Percentiles rank a stretch among this genome's conserved stretches.
Evolutionary conservation across 805 yeast species (phyloP).

Genomic region (Spathaspora arborariae): DNA sequence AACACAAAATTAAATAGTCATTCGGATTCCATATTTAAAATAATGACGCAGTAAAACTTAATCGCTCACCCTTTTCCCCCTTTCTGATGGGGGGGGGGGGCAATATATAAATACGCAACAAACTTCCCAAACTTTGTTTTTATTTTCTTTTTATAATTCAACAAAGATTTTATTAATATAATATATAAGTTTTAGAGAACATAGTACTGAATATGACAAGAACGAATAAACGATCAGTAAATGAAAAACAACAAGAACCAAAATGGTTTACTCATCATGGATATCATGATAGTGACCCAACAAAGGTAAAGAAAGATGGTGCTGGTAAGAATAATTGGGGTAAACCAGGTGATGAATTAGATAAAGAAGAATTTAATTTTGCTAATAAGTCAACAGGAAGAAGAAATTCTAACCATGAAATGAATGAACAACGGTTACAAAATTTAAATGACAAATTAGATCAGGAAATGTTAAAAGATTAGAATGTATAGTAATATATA

Average conservation of each 20-base stretch:
- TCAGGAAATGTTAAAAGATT: slow-evolving; percentile 6
- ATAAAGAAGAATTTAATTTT: slow-evolving; percentile 48
- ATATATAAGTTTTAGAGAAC: background rate
- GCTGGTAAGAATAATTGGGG: slow-evolving; percentile 92
- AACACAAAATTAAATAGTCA: background rate
- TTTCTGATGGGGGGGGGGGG: too few relatives aligned
- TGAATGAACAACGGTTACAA: slow-evolving; percentile 26
- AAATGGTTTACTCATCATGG: slow-evolving; percentile 82
- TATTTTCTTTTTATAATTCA: background rate
- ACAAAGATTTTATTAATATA: background rate
- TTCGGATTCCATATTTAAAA: background rate
- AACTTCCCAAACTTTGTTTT: background rate
- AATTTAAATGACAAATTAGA: slow-evolving; percentile 20
- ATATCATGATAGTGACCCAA: slow-evolving; percentile 63
- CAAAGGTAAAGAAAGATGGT: slow-evolving; percentile 76
- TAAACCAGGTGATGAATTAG: slow-evolving; percentile 69
- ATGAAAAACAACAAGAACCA: slow-evolving; percentile 60
- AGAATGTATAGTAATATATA: background rate
- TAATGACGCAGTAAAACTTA: background rate
- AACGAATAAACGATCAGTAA: slow-evolving; percentile 70
- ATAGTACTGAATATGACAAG: slow-evolving; percentile 51
- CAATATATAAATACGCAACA: background rate
- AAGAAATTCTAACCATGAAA: slow-evolving; percentile 39
- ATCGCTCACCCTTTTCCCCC: background rate
- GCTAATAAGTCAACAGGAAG: slow-evolving; percentile 21